Evolutionary conservation across 2,329 filamentous ascomycete species (phyloP).

Genomic region (Fusarium sp.): DNA sequence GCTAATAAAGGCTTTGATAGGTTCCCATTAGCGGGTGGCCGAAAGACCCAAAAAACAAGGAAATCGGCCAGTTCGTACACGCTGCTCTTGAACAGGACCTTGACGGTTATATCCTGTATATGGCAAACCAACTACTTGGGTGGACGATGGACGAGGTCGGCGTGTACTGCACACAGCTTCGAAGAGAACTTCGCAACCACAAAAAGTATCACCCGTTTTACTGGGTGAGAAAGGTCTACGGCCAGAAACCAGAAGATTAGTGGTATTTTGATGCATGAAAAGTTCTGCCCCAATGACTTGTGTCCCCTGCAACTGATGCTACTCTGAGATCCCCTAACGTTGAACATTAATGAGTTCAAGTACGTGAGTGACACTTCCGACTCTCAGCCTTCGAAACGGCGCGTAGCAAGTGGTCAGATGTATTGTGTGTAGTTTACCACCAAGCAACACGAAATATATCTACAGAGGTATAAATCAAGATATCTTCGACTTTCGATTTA

Average conservation of each 20-base stretch:
- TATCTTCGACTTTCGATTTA: neutral
- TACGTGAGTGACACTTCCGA: neutral
- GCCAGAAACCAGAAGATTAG: neutral
- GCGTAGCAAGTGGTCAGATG: neutral
- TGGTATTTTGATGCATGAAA: neutral
- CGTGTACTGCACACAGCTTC: slow-evolving; percentile 21
- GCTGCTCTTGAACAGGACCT: slow-evolving; percentile 26
- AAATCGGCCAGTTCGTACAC: slow-evolving; percentile 22
- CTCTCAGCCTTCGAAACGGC: neutral
- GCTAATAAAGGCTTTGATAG: neutral
- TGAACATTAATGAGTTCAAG: neutral
- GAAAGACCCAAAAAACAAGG: slow-evolving; percentile 9
- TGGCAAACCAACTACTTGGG: slow-evolving; percentile 18
- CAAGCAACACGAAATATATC: neutral
- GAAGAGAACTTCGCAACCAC: slow-evolving; percentile 21
- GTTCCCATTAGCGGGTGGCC: slow-evolving; percentile 21
- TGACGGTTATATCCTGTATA: slow-evolving; percentile 26
- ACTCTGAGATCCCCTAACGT: neutral
- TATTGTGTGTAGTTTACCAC: too few species aligned
- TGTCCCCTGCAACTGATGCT: neutral
- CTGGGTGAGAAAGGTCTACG: neutral
- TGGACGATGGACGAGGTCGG: slow-evolving; percentile 22
- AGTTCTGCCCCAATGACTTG: neutral
- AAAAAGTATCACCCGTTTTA: slow-evolving; percentile 11
- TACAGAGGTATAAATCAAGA: neutral